A percentile compares a stretch with the other conserved stretches of the same genome.
These are phyloP conservation scores for Naumovozyma castellii DNA, from an alignment of 805 yeast species.

Conservation along the genomic window DNA sequence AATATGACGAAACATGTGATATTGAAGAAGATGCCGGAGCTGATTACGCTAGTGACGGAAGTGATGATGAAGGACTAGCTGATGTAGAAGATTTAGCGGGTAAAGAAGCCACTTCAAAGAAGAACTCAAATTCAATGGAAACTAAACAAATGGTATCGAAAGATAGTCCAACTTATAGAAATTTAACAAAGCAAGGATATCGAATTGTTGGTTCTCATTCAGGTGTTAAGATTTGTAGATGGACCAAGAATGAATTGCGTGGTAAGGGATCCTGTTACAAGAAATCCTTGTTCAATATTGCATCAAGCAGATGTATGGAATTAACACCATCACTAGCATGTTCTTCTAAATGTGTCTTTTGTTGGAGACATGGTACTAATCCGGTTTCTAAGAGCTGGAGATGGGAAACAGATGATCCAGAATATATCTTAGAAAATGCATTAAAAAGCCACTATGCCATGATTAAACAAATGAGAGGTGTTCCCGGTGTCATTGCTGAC, in stretches of 20 bases:
- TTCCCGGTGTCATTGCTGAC: constrained; percentile 86
- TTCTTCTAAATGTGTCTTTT: constrained; percentile 89
- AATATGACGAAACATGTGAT: constrained; percentile 48
- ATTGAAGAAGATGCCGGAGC: constrained; percentile 28
- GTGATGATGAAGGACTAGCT: constrained; percentile 36
- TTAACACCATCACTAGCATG: constrained; percentile 90
- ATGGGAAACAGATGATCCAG: constrained; percentile 91
- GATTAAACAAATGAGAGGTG: constrained; percentile 90
- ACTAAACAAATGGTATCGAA: constrained; percentile 81
- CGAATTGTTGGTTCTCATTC: constrained; percentile 90
- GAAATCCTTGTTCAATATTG: constrained; percentile 84
- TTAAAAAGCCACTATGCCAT: constrained; percentile 81
- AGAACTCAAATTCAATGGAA: constrained; percentile 19
- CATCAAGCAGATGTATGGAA: constrained; percentile 89
- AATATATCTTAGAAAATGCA: constrained; percentile 75
- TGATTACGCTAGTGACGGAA: constrained; percentile 29
- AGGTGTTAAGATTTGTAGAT: constrained; percentile 89
- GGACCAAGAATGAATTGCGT: constrained; percentile 91
- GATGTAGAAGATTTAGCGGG: constrained; percentile 88
- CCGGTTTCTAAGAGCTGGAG: constrained; percentile 96
- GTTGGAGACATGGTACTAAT: constrained; percentile 97
- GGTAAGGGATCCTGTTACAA: constrained; percentile 94
- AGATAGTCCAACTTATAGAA: constrained; percentile 79
- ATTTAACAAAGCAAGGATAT: constrained; percentile 87
- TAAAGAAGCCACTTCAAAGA: constrained; percentile 12